Base-by-base conservation (phyloP, 2,329 filamentous ascomycete genomes). In the Diaporthe sp. region DNA sequence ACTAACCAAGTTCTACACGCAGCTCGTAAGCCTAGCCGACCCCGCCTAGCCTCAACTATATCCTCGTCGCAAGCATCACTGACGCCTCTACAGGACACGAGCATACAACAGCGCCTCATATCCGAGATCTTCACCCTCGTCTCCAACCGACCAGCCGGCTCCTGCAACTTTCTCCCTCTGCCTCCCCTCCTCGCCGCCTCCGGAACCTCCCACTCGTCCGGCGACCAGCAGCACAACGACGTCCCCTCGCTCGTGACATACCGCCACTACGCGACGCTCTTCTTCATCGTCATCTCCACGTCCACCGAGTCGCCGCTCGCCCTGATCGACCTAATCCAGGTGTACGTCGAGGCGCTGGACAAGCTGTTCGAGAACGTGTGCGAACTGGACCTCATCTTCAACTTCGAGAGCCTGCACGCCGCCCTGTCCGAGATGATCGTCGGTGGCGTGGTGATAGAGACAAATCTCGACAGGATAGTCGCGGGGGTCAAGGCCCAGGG, bases 1-100 rank as follows among this genome's bases (percentile, higher is more conserved):
- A 74, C 90, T 99, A 83, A 98, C 96, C 80, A 98, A 98, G 82
- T 99, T 99, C 89, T 99, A 99, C 84, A 98, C 96, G 2, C 96
- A 98, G 84, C 92, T 99, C 79, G 96, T 98, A 85, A 76, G 86
- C 15, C 9, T 6, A 31, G 5, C 31, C 31, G 31, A 31, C 31
- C 19, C 37, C 44, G 39, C 69, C 70, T 55, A 31, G 31, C 31
- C 31, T 73, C 46, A 72, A 69, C 1, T n/a, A 22, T 13, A 31
- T 39, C 42, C 49, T 28, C 58, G 58, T 49, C 62, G 44, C 70
- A 57, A 65, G 9, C 62, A 10, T 6, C 10, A 12, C 62, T 76
- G 39, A 73, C 57, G 9, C 22, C 12, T 12, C 15, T 49, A 65
- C 81, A 98, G 97, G 97, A 99, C 86, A 98, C 97, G 31, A 95